Conservation (phyloP, 2,329 filamentous ascomycete genomes). For the Fusarium mundagurra region DNA sequence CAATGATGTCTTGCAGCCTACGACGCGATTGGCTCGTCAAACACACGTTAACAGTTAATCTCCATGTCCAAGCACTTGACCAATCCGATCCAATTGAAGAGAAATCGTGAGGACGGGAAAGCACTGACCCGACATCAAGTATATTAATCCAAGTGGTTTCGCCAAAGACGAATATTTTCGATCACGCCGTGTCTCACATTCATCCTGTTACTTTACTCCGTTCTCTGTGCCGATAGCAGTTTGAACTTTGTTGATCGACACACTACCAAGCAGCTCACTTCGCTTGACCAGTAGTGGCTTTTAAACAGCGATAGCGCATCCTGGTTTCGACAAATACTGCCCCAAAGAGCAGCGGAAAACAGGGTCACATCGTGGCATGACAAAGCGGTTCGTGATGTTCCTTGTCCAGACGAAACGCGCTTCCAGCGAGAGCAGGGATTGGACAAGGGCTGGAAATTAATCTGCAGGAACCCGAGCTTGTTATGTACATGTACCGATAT, state of each 20-base stretch:
- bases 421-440: slow-evolving; percentile 30
- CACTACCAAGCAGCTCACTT: slow-evolving; percentile 12
- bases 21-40: not conserved
- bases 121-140: not conserved
- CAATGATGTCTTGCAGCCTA: not conserved
- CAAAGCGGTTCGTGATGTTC: slow-evolving; percentile 8
- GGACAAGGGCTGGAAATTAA: slow-evolving; percentile 41
- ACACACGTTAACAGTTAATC: not conserved
- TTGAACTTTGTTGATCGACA: slow-evolving; percentile 7
- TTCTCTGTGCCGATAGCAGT: not conserved
- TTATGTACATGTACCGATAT: slow-evolving; percentile 4
- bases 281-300: slow-evolving; percentile 21
- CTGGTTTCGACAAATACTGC: not conserved
- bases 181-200: not conserved
- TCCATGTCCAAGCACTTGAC: not conserved
- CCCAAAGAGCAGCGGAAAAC: not conserved
- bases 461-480: slow-evolving; percentile 36
- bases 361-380: slow-evolving; percentile 6
- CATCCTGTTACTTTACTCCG: not conserved
- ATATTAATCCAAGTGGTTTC: not conserved
- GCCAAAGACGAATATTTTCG: not conserved
- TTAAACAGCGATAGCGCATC: not conserved
- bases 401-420: slow-evolving; percentile 36
- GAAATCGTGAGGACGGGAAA: not conserved
- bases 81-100: not conserved